These are phyloP conservation scores for Paecilomyces dactylethromorphus DNA, from an alignment of 2,329 filamentous ascomycete species.

Conservation along the genomic window DNA sequence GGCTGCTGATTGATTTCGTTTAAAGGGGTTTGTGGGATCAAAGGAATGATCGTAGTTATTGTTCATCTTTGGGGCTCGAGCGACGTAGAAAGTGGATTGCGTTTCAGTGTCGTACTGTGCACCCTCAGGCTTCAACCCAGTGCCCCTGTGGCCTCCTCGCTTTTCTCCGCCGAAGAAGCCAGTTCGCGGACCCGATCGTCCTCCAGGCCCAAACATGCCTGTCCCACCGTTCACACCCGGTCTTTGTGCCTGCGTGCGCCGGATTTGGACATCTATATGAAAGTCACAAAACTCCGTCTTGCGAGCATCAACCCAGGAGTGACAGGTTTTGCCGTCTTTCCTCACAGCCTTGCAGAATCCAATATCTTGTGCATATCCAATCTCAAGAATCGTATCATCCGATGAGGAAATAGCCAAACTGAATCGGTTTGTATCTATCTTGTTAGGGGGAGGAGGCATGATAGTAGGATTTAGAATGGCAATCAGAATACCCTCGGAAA, in stretches of 20 bases:
- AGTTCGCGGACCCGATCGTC: constrained; percentile 36
- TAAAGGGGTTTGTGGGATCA: constrained; percentile 6
- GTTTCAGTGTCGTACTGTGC: constrained; percentile 34
- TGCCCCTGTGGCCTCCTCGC: constrained; percentile 9
- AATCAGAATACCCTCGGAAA: constrained; percentile 84
- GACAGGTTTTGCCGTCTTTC: constrained; percentile 76
- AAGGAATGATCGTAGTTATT: neutral
- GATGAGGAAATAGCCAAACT: constrained; percentile 78
- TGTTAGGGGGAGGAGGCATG: constrained; percentile 74
- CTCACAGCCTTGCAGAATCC: constrained; percentile 81
- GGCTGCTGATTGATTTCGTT: constrained; percentile 26
- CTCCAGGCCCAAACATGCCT: constrained; percentile 39
- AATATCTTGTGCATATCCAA: constrained; percentile 77
- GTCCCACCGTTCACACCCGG: constrained; percentile 74
- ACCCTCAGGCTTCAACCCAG: constrained; percentile 27
- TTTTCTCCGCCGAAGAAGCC: constrained; percentile 26
- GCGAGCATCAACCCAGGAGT: constrained; percentile 77
- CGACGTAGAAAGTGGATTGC: constrained; percentile 40
- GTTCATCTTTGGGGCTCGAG: constrained; percentile 21
- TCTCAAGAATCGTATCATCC: constrained; percentile 81
- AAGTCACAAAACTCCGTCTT: constrained; percentile 90
- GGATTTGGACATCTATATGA: constrained; percentile 75
- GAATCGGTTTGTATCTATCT: constrained; percentile 74
- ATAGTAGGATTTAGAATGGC: constrained; percentile 88
- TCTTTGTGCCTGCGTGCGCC: constrained; percentile 60